phyloP scores from a whole-genome alignment of 73 alveolate species.

The Symbiodinium natans region DNA sequence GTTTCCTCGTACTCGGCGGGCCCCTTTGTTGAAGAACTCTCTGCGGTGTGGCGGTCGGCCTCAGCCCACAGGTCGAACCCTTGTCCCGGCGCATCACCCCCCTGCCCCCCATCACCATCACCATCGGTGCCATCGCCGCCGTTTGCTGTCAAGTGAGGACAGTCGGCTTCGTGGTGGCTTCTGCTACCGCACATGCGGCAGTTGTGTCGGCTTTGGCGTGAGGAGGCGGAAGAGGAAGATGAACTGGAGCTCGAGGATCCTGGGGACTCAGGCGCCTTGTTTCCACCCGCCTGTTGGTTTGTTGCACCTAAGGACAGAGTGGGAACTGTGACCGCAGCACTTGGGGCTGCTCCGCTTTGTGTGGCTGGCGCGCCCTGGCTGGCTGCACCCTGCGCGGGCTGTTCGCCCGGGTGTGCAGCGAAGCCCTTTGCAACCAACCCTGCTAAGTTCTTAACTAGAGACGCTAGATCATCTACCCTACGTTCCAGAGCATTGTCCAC shows the following conservation, averaged over 20 bases:
- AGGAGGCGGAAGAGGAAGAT: neutral
- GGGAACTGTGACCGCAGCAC: neutral
- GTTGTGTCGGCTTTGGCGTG: neutral
- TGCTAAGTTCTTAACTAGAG: neutral
- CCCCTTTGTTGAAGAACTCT: neutral
- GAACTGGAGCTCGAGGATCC: neutral
- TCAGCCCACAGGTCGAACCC: too few relatives aligned
- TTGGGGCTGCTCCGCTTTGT: neutral
- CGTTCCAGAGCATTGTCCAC: neutral
- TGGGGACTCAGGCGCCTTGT: neutral
- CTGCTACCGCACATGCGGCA: neutral
- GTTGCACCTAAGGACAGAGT: neutral
- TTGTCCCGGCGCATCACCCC: too few relatives aligned
- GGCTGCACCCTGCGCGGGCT: neutral
- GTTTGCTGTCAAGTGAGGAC: too few relatives aligned
- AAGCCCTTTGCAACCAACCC: neutral
- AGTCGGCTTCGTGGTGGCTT: too few relatives aligned
- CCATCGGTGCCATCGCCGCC: too few relatives aligned
- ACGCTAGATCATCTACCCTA: neutral
- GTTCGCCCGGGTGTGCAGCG: neutral
- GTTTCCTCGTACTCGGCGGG: neutral
- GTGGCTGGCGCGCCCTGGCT: neutral
- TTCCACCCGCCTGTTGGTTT: too few relatives aligned
- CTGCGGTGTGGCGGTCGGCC: too few relatives aligned
- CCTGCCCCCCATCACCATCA: too few relatives aligned